Conservation (phyloP, 805 yeast species). For the Metahyphopichia silvanorum region DNA sequence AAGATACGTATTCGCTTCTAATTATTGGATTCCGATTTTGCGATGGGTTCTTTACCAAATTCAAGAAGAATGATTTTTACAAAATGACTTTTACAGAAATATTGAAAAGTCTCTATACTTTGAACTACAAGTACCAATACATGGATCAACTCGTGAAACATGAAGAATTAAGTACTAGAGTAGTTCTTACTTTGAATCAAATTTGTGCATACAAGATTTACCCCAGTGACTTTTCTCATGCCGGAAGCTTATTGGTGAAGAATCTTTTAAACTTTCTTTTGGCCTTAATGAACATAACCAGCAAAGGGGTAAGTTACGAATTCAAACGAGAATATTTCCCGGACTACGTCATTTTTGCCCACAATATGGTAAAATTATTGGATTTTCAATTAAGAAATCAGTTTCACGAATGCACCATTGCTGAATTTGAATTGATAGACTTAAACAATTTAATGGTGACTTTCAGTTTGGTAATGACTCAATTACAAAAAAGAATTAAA, state of each 20-base stretch:
- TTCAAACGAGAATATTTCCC: background rate
- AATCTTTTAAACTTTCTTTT: constrained; percentile 10
- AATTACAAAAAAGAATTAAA: background rate
- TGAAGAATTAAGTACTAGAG: constrained; percentile 1
- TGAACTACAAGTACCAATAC: constrained; percentile 17
- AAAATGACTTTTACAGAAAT: constrained; percentile 14
- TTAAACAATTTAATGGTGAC: constrained; percentile 1
- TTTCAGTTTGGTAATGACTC: background rate
- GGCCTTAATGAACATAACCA: constrained; percentile 5
- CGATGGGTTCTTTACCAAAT: constrained; percentile 2
- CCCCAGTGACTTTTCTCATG: background rate
- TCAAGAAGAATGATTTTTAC: constrained; percentile 3
- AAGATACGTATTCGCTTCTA: constrained; percentile 9
- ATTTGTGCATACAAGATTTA: background rate
- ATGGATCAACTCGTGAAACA: constrained; percentile 1
- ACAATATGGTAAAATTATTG: constrained; percentile 6
- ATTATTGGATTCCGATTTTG: constrained; percentile 12
- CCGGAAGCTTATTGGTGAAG: constrained; percentile 5
- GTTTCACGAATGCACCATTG: background rate
- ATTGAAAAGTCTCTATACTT: constrained; percentile 21
- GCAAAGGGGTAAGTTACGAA: background rate
- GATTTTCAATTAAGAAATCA: constrained; percentile 2
- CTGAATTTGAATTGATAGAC: constrained; percentile 1
- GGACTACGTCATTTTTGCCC: constrained; percentile 1
- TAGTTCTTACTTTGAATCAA: constrained; percentile 1